Percentiles rank a stretch among this genome's conserved stretches.
Conservation (phyloP, 2,329 filamentous ascomycete species). For the Penicillium psychrosexuale region DNA sequence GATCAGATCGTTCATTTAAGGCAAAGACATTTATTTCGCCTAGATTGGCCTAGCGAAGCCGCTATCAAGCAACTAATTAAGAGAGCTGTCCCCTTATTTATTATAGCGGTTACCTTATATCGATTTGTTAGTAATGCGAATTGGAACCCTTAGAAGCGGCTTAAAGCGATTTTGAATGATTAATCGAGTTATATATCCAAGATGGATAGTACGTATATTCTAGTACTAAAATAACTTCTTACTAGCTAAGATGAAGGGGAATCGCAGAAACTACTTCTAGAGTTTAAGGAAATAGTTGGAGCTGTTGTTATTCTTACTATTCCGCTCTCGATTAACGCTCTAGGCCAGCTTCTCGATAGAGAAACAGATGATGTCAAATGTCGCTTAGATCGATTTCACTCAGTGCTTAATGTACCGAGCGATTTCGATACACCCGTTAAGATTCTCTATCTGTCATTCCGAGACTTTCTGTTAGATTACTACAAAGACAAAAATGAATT, state of each 20-base stretch:
- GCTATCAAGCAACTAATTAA: constrained; percentile 5
- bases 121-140: constrained; percentile 10
- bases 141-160: constrained; percentile 12
- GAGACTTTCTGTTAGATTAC: constrained; percentile 6
- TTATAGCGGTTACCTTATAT: constrained; percentile 17
- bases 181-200: constrained; percentile 12
- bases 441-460: constrained; percentile 10
- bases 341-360: neutral
- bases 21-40: neutral
- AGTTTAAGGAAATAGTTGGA: constrained; percentile 9
- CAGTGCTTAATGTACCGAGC: constrained; percentile 4
- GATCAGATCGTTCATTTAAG: neutral
- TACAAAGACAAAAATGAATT: neutral
- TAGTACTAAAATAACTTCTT: constrained; percentile 22
- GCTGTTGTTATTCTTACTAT: constrained; percentile 2
- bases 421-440: neutral
- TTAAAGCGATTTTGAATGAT: constrained; percentile 15
- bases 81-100: constrained; percentile 17
- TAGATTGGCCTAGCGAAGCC: constrained; percentile 11
- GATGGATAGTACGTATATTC: constrained; percentile 29
- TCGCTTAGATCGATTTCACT: constrained; percentile 3
- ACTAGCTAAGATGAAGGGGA: constrained; percentile 10
- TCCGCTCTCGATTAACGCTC: constrained; percentile 8
- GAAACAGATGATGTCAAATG: neutral
- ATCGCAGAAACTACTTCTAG: neutral